These are phyloP conservation scores for Aspergillus sclerotialis DNA, from an alignment of 2,329 filamentous ascomycete species.

Conservation along the genomic window DNA sequence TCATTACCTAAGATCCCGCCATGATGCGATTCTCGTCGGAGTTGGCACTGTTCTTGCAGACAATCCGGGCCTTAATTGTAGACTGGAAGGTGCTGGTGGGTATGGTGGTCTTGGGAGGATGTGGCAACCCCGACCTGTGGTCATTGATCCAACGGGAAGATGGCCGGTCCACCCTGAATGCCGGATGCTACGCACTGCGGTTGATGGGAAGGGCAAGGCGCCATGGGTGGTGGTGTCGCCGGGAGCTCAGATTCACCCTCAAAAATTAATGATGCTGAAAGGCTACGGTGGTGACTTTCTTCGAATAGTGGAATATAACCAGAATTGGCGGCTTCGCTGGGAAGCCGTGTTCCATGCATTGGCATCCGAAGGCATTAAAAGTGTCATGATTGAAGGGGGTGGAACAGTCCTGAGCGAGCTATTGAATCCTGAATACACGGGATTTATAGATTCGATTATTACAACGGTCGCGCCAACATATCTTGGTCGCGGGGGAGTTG, in stretches of 20 bases:
- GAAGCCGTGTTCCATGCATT: slow-evolving; percentile 54
- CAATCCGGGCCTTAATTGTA: slow-evolving; percentile 77
- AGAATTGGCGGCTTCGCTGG: slow-evolving; percentile 54
- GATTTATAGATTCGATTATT: slow-evolving; percentile 69
- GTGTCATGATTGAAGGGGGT: slow-evolving; percentile 90
- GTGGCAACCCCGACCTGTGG: slow-evolving; percentile 69
- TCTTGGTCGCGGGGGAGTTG: slow-evolving; percentile 76
- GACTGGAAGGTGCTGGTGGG: slow-evolving; percentile 55
- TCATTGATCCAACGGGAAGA: slow-evolving; percentile 71
- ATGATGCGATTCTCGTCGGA: slow-evolving; percentile 80
- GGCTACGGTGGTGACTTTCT: slow-evolving; percentile 42
- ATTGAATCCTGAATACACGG: slow-evolving; percentile 54
- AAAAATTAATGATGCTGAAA: slow-evolving; percentile 40
- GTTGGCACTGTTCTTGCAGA: slow-evolving; percentile 79
- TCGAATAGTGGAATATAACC: slow-evolving; percentile 31
- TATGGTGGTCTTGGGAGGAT: slow-evolving; percentile 47
- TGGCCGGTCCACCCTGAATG: slow-evolving; percentile 58
- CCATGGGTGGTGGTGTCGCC: slow-evolving; percentile 63
- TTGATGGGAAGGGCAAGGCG: slow-evolving; percentile 59
- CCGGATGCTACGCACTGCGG: slow-evolving; percentile 61
- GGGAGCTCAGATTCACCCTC: slow-evolving; percentile 38
- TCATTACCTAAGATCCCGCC: slow-evolving; percentile 74
- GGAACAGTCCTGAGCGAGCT: slow-evolving; percentile 75
- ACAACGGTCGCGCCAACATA: slow-evolving; percentile 86
- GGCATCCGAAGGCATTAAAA: slow-evolving; percentile 55